Evolutionary conservation across 495 filamentous ascomycete species (phyloP).

Genomic region (Xylaria castorea): DNA sequence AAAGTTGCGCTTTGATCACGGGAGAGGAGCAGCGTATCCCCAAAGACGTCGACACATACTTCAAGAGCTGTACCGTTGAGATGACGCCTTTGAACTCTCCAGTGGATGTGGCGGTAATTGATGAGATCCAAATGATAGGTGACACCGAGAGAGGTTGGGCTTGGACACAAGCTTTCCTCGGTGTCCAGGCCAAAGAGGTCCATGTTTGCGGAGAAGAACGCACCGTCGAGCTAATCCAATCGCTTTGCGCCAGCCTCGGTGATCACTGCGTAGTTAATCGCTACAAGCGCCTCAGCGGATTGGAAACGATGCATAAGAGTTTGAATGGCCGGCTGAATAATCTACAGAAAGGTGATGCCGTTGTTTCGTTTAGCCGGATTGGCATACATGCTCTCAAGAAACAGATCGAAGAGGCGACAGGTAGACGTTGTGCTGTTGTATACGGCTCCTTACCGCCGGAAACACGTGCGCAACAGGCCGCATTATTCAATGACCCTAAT

Average conservation of each 20-base stretch:
- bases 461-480: conserved; percentile 87
- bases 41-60: conserved; percentile 53
- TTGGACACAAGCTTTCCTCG: conserved; percentile 93
- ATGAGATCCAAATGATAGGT: conserved; percentile 98
- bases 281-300: conserved; percentile 82
- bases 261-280: conserved; percentile 80
- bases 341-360: conserved; percentile 86
- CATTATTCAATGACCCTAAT: conserved; percentile 89
- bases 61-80: conserved; percentile 92
- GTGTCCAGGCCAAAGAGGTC: conserved; percentile 82
- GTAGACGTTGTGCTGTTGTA: conserved; percentile 83
- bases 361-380: conserved; percentile 84
- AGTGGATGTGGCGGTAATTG: conserved; percentile 92
- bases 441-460: conserved; percentile 94
- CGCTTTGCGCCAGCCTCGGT: conserved; percentile 79
- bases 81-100: conserved; percentile 78
- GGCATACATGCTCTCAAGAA: conserved; percentile 80
- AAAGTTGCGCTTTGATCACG: conserved; percentile 79
- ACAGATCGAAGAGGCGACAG: conserved; percentile 77
- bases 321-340: conserved; percentile 66
- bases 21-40: conserved; percentile 82
- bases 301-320: conserved; percentile 68
- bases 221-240: conserved; percentile 76
- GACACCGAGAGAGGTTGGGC: conserved; percentile 86
- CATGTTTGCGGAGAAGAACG: conserved; percentile 94